phyloP scores from a whole-genome alignment of 139 green algal species.

The Haematococcus sp. region DNA sequence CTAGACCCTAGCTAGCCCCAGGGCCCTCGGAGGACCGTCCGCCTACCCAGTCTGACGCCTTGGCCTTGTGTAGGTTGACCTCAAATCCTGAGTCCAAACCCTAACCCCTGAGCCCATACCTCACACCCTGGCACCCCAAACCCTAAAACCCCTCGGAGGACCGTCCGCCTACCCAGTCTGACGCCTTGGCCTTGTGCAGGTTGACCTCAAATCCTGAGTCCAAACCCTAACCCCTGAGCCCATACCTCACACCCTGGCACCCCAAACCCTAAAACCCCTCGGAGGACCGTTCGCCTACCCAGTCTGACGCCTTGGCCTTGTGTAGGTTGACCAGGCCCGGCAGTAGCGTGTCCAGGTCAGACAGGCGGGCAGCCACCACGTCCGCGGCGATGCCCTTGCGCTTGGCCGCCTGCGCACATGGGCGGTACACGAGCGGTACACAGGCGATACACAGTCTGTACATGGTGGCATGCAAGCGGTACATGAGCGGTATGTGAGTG shows the following conservation, averaged over 20 bases:
- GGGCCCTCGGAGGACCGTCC: too few species aligned
- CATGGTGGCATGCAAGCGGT: background rate
- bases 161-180: slow-evolving; percentile 50
- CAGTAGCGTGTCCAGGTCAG: slow-evolving; percentile 21
- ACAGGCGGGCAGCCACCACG: background rate
- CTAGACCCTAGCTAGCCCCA: too few species aligned
- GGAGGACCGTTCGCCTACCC: slow-evolving; percentile 19
- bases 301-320: slow-evolving; percentile 39
- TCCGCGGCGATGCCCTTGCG: slow-evolving; percentile 6
- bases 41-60: slow-evolving; percentile 44
- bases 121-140: too few species aligned
- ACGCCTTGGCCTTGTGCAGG: slow-evolving; percentile 42
- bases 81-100: too few species aligned
- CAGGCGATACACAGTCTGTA: background rate
- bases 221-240: too few species aligned
- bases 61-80: too few species aligned
- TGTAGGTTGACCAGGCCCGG: slow-evolving; percentile 39
- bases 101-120: too few species aligned
- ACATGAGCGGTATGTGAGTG: too few species aligned
- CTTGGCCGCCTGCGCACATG: slow-evolving; percentile 13
- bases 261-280: too few species aligned
- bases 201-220: too few species aligned
- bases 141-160: too few species aligned
- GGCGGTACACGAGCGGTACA: background rate
- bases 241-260: too few species aligned